Percentiles rank a stretch among this genome's conserved stretches.
These are phyloP conservation scores for Anisodus tanguticus DNA, from an alignment of 257 asterid species.

Conservation along the genomic window DNA sequence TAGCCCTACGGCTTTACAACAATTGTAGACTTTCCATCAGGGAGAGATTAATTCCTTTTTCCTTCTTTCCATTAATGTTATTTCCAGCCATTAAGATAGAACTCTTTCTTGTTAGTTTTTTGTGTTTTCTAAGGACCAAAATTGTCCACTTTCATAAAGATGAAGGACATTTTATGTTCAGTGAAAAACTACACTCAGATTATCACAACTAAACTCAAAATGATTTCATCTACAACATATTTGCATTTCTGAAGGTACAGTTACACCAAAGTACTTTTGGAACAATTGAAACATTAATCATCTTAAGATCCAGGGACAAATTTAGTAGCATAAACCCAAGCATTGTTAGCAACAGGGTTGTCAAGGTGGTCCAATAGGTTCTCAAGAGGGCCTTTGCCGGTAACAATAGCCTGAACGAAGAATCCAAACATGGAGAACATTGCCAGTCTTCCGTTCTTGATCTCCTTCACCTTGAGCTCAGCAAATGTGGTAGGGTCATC, in stretches of 20 bases:
- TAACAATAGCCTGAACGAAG: conserved; percentile 56
- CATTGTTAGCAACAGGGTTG: conserved; percentile 52
- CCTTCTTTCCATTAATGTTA: too few species aligned
- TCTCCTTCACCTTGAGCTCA: conserved; percentile 58
- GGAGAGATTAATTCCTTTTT: too few species aligned
- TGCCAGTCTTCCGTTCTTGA: conserved; percentile 53
- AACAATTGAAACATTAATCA: background rate
- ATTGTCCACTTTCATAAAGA: background rate
- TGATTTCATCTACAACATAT: conserved; percentile 5
- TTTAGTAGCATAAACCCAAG: conserved; percentile 57
- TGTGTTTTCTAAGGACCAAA: background rate
- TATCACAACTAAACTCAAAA: background rate
- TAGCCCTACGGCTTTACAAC: too few species aligned
- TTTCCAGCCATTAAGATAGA: too few species aligned
- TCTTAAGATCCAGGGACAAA: conserved; percentile 49
- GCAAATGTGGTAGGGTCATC: conserved; percentile 64
- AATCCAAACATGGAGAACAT: conserved; percentile 45
- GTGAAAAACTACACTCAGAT: background rate
- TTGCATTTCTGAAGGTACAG: conserved; percentile 25
- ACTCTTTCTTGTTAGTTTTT: too few species aligned
- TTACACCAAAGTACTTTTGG: background rate
- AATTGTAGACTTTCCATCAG: too few species aligned
- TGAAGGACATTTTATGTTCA: too few species aligned
- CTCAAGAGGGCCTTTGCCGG: conserved; percentile 54
- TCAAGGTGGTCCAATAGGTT: conserved; percentile 54